These are phyloP conservation scores for Phytopythium kandeliae DNA, from an alignment of 352 stramenopile species.

Conservation along the genomic window DNA sequence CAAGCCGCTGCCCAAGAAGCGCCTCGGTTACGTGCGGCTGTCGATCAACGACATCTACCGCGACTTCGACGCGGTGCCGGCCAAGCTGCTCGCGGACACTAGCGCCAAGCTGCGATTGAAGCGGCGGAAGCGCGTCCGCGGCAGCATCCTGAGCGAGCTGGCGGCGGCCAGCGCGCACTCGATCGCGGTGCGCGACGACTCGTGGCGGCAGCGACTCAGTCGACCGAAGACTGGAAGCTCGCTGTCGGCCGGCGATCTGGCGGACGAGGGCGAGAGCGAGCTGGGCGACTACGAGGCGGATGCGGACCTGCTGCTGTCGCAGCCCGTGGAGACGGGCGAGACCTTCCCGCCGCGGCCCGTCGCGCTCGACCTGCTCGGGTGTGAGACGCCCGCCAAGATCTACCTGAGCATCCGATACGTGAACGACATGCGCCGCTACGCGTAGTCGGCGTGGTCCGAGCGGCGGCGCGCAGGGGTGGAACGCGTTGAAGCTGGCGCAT, in stretches of 20 bases:
- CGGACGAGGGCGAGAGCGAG: conserved; percentile 31
- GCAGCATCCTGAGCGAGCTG: conserved; percentile 78
- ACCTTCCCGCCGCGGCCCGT: conserved; percentile 45
- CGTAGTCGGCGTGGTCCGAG: conserved; percentile 25
- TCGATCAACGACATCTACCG: conserved; percentile 85
- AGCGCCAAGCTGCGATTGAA: conserved; percentile 74
- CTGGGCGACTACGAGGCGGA: conserved; percentile 68
- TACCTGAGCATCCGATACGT: conserved; percentile 82
- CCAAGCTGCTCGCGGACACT: conserved; percentile 60
- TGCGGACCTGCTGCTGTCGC: conserved; percentile 45
- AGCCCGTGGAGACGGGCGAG: conserved; percentile 47
- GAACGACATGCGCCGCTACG: conserved; percentile 82
- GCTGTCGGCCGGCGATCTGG: conserved; percentile 34
- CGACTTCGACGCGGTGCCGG: conserved; percentile 69
- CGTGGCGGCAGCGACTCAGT: conserved; percentile 56
- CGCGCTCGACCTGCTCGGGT: conserved; percentile 40
- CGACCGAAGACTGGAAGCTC: conserved; percentile 32
- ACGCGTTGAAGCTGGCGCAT: neutral
- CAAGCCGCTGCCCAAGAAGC: conserved; percentile 80
- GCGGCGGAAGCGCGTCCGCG: conserved; percentile 66
- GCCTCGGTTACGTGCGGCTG: conserved; percentile 59
- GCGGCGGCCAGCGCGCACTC: conserved; percentile 24
- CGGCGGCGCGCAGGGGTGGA: no score
- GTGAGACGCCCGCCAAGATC: conserved; percentile 53
- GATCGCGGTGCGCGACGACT: conserved; percentile 60